phyloP scores from a whole-genome alignment of 2,329 filamentous ascomycete species.

The Sporothrix pseudoabietina region DNA sequence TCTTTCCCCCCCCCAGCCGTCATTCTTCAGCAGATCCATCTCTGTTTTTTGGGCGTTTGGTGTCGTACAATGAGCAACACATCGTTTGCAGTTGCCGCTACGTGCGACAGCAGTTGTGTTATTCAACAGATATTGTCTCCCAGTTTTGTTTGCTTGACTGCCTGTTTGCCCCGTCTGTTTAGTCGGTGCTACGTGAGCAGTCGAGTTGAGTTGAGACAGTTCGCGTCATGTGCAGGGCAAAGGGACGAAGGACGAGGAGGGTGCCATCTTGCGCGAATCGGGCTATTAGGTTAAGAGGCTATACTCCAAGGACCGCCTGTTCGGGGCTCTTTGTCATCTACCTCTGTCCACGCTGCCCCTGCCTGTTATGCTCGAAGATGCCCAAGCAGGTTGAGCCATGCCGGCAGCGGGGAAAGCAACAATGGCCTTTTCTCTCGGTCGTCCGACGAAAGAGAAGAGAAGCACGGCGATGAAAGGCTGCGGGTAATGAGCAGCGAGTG shows the following conservation, averaged over 20 bases:
- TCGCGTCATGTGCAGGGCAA: background rate
- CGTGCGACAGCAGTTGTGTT: background rate
- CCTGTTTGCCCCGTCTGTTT: background rate
- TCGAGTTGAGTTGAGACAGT: background rate
- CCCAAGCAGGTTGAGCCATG: background rate
- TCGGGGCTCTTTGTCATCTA: background rate
- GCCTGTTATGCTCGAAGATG: background rate
- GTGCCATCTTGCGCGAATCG: background rate
- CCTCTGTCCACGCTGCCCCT: too few species aligned
- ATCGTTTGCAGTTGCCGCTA: constrained; percentile 16
- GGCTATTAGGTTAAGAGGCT: background rate
- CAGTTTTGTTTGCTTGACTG: background rate
- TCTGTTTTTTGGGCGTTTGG: background rate
- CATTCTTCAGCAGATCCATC: background rate
- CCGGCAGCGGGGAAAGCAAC: background rate
- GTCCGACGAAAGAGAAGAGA: background rate
- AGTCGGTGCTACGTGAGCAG: background rate
- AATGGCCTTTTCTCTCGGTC: background rate
- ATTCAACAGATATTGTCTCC: background rate
- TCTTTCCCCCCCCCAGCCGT: background rate
- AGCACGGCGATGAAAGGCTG: background rate
- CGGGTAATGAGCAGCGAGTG: background rate
- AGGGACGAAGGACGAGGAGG: background rate
- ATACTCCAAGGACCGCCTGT: background rate
- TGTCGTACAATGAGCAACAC: constrained; percentile 2